Conservation (phyloP, 306 rosid species). For the Crotalaria pallida region DNA sequence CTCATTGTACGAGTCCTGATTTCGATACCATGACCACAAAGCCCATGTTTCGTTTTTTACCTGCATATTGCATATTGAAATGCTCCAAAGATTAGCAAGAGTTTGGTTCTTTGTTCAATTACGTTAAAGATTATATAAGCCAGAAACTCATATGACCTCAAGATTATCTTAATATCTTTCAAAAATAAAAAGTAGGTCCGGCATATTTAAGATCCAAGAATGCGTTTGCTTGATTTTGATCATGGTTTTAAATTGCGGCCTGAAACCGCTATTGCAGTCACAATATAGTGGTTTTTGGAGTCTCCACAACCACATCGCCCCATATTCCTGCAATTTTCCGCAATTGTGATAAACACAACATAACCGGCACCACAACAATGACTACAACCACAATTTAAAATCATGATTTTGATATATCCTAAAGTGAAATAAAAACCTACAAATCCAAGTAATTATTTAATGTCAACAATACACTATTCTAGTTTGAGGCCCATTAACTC, state of each 20-base stretch:
- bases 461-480: neutral
- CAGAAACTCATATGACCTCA: neutral
- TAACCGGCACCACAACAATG: too few relatives aligned
- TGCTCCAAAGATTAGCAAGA: neutral
- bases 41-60: conserved; percentile 83
- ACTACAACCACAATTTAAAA: too few relatives aligned
- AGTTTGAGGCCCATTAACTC: too few relatives aligned
- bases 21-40: conserved; percentile 72
- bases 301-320: too few relatives aligned
- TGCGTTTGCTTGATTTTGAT: neutral
- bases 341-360: too few relatives aligned
- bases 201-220: neutral
- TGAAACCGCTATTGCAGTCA: too few relatives aligned
- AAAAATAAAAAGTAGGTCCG: neutral
- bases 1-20: conserved; percentile 53
- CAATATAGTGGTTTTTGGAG: too few relatives aligned
- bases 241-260: too few relatives aligned
- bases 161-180: neutral
- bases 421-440: neutral
- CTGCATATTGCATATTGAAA: conserved; percentile 37
- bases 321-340: too few relatives aligned
- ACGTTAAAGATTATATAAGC: neutral
- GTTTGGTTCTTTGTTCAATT: neutral
- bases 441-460: neutral
- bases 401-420: neutral